Conservation (phyloP, 2,329 filamentous ascomycete genomes). For the Periconia digitata region DNA sequence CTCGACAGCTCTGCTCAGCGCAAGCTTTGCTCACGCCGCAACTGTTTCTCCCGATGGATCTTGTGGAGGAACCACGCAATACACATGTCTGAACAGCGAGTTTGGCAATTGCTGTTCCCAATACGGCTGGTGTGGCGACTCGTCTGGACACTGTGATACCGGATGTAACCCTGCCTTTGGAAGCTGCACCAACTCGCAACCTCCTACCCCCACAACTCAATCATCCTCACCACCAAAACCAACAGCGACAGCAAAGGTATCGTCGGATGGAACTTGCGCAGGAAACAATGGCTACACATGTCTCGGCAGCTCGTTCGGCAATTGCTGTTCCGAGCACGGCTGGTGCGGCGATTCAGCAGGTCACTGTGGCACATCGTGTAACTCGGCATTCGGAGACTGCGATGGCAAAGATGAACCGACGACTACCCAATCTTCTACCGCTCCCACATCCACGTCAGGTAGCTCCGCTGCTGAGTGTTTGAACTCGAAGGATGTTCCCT, state of each 20-base stretch:
- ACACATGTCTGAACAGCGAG: conserved; percentile 27
- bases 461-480: conserved; percentile 23
- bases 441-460: neutral
- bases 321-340: conserved; percentile 50
- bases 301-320: conserved; percentile 37
- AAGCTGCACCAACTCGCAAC: conserved; percentile 12
- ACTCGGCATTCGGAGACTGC: conserved; percentile 32
- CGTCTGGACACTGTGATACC: conserved; percentile 31
- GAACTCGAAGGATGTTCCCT: conserved; percentile 36
- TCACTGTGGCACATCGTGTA: conserved; percentile 38
- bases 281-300: conserved; percentile 26
- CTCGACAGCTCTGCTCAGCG: neutral
- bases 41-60: conserved; percentile 19
- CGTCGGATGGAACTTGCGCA: conserved; percentile 26
- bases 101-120: conserved; percentile 51
- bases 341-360: conserved; percentile 40
- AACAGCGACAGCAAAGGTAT: conserved; percentile 6
- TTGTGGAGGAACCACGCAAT: conserved; percentile 27
- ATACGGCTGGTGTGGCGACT: conserved; percentile 45
- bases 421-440: neutral
- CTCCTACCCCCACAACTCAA: neutral
- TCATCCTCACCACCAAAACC: neutral
- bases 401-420: neutral
- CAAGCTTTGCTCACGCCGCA: conserved; percentile 13
- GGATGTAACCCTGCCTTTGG: conserved; percentile 39